Conservation (phyloP, 2,329 filamentous ascomycete genomes). For the Fusarium sp. region DNA sequence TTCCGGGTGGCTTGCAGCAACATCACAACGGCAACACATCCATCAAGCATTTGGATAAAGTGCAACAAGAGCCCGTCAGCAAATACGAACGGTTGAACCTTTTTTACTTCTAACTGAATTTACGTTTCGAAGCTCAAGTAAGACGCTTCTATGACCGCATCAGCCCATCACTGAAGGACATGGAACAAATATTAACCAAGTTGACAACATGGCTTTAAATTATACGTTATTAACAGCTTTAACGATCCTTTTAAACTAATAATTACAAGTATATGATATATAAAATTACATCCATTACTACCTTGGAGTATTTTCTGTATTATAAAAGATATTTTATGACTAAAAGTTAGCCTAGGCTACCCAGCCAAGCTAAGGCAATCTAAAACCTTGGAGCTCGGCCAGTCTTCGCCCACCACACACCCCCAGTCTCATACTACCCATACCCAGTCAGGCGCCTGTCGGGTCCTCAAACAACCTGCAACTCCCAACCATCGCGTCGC, state of each 20-base stretch:
- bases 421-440: not conserved
- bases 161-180: not conserved
- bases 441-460: not conserved
- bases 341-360: not conserved
- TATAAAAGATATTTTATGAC: not conserved
- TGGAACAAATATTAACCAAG: not conserved
- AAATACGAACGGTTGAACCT: not conserved
- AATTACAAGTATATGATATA: not conserved
- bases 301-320: not conserved
- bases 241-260: not conserved
- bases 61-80: not conserved
- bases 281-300: not conserved
- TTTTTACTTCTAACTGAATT: not conserved
- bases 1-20: not conserved
- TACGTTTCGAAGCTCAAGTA: not conserved
- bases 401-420: not conserved
- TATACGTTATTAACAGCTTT: not conserved
- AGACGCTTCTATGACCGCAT: not conserved
- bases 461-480: conserved; percentile 11
- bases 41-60: not conserved
- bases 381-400: not conserved
- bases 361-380: not conserved
- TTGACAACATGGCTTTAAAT: not conserved
- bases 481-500: conserved; percentile 43
- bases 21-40: not conserved